phyloP scores from a whole-genome alignment of 345 rosid genomes.

The Syzygium aromaticum region DNA sequence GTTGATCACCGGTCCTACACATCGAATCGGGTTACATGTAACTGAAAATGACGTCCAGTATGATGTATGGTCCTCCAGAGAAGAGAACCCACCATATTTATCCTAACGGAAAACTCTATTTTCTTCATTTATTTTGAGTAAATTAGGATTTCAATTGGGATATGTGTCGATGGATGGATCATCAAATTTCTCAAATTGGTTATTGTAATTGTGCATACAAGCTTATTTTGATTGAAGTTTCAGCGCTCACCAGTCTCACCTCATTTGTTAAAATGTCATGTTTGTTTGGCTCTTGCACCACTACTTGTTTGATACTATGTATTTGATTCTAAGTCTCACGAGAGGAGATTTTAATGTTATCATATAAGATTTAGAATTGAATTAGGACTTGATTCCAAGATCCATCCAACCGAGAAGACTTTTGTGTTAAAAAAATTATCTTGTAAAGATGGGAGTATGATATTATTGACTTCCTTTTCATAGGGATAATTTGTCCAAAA shows the following conservation, averaged over 20 bases:
- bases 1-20: background rate
- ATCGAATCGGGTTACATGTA: background rate
- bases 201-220: background rate
- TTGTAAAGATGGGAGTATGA: background rate
- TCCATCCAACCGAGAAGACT: background rate
- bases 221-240: background rate
- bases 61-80: background rate
- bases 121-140: background rate
- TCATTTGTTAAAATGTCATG: background rate
- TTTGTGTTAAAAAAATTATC: background rate
- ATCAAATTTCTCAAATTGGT: background rate
- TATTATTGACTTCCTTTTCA: background rate
- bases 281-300: background rate
- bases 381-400: background rate
- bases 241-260: background rate
- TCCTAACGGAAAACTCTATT: background rate
- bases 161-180: background rate
- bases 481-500: no score
- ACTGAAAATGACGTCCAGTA: background rate
- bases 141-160: background rate
- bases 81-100: background rate
- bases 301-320: background rate
- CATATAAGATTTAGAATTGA: background rate
- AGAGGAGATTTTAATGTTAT: background rate
- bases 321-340: background rate